phyloP scores from a whole-genome alignment of 2,329 filamentous ascomycete genomes.

The Phymatotrichopsis omnivora region DNA sequence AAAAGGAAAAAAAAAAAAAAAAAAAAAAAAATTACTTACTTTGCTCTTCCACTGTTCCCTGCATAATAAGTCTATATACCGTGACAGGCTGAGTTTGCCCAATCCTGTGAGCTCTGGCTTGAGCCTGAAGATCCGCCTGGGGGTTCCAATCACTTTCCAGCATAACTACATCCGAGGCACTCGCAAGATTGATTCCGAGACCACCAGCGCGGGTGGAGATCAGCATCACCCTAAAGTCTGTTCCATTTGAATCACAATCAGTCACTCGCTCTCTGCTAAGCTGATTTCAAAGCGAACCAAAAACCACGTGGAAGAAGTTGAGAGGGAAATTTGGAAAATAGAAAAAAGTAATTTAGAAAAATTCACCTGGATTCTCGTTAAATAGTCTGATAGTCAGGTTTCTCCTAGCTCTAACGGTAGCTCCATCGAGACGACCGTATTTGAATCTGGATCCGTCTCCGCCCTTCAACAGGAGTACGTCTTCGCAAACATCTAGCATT shows the following conservation, averaged over 20 bases:
- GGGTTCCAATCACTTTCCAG: slow-evolving; percentile 39
- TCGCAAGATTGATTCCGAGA: slow-evolving; percentile 46
- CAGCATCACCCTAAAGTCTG: slow-evolving; percentile 45
- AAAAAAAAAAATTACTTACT: too few species aligned
- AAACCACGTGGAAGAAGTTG: too few species aligned
- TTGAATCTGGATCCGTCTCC: slow-evolving; percentile 38
- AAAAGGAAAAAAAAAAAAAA: too few species aligned
- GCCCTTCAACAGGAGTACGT: slow-evolving; percentile 41
- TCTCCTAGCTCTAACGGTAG: slow-evolving; percentile 41
- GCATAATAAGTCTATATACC: slow-evolving; percentile 47
- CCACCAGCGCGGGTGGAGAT: slow-evolving; percentile 48
- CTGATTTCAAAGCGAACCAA: too few species aligned
- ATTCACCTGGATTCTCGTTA: slow-evolving; percentile 35
- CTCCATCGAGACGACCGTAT: slow-evolving; percentile 44
- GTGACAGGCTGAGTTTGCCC: slow-evolving; percentile 46
- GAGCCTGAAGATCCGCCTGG: slow-evolving; percentile 40
- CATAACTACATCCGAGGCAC: slow-evolving; percentile 47
- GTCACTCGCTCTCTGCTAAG: too few species aligned
- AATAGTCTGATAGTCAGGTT: slow-evolving; percentile 47
- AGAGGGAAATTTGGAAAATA: too few species aligned
- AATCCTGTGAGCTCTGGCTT: slow-evolving; percentile 46
- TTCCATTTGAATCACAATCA: slow-evolving; percentile 24
- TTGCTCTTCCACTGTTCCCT: slow-evolving; percentile 49
- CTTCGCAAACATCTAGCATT: slow-evolving; percentile 44
- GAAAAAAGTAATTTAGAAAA: neutral